Evolutionary conservation across 345 rosid species (phyloP).

Genomic region (Citrus unshiu): DNA sequence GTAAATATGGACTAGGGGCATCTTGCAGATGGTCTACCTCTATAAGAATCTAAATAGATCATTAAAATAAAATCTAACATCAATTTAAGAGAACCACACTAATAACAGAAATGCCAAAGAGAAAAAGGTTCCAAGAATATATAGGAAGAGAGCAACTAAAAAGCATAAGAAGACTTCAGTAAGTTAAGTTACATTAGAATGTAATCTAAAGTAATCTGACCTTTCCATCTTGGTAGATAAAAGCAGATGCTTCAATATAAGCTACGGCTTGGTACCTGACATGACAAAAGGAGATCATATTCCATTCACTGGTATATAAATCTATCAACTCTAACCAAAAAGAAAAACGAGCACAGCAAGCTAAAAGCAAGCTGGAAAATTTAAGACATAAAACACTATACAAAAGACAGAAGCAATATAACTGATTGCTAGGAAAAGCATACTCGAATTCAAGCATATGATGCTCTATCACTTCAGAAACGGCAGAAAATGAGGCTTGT

Average conservation of each 20-base stretch:
- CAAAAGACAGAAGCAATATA: not conserved
- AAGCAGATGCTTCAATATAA: constrained; percentile 92
- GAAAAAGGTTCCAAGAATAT: not conserved
- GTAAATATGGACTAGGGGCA: constrained; percentile 71
- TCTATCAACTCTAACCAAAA: constrained; percentile 1
- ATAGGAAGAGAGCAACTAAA: not conserved
- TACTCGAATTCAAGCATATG: not conserved
- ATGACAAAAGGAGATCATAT: constrained; percentile 14
- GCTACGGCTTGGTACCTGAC: constrained; percentile 96
- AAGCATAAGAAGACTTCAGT: not conserved
- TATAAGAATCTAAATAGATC: constrained; percentile 57
- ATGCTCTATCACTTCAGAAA: not conserved
- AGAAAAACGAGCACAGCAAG: not conserved
- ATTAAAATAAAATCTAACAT: constrained; percentile 9
- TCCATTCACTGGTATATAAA: constrained; percentile 4
- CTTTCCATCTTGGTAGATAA: constrained; percentile 95
- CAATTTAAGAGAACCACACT: not conserved
- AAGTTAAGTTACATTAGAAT: not conserved
- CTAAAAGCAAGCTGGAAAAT: not conserved
- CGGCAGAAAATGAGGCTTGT: not conserved
- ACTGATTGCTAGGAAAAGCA: not conserved
- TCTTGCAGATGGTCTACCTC: constrained; percentile 98
- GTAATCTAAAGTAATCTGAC: constrained; percentile 26
- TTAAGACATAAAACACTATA: not conserved
- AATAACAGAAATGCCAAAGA: not conserved